Percentiles rank a stretch among this genome's conserved stretches.
These are phyloP conservation scores for Aspergillus neotritici DNA, from an alignment of 2,329 filamentous ascomycete genomes.

Conservation along the genomic window DNA sequence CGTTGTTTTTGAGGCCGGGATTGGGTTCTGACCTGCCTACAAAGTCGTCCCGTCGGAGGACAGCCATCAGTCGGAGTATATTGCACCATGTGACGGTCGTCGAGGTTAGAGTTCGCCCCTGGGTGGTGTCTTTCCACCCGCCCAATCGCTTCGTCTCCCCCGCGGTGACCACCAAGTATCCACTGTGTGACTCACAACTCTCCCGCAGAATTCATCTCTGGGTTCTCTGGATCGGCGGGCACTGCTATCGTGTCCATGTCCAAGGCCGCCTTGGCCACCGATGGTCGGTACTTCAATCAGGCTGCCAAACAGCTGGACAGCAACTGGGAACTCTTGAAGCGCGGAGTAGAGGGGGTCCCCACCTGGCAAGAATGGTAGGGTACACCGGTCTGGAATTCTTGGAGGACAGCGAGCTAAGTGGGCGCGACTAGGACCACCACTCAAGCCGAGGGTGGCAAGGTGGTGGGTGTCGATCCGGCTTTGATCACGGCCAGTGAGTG, in stretches of 20 bases:
- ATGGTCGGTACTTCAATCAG: conserved; percentile 97
- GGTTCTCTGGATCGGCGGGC: conserved; percentile 91
- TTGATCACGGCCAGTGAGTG: conserved; percentile 64
- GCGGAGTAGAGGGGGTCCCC: conserved; percentile 85
- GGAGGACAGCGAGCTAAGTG: conserved; percentile 8
- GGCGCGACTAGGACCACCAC: conserved; percentile 56
- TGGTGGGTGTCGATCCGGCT: conserved; percentile 84
- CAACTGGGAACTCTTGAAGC: conserved; percentile 90
- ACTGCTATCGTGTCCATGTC: conserved; percentile 82
- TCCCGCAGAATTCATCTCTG: conserved; percentile 69
- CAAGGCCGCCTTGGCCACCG: conserved; percentile 85
- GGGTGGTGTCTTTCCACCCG: not conserved
- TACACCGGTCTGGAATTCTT: not conserved
- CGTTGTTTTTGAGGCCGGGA: conserved; percentile 8
- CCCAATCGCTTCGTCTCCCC: not conserved
- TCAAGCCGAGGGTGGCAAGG: conserved; percentile 78
- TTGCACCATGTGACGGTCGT: conserved; percentile 87
- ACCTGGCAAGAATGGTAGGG: conserved; percentile 93
- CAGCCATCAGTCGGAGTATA: conserved; percentile 96
- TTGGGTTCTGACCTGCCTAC: conserved; percentile 29
- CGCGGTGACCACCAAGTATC: conserved; percentile 4
- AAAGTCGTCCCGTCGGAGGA: conserved; percentile 94
- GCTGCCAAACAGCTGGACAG: conserved; percentile 80
- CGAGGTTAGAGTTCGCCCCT: conserved; percentile 50
- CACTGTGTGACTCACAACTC: conserved; percentile 12